phyloP scores from a whole-genome alignment of 805 yeast species.

The Sungouiella thailandica region DNA sequence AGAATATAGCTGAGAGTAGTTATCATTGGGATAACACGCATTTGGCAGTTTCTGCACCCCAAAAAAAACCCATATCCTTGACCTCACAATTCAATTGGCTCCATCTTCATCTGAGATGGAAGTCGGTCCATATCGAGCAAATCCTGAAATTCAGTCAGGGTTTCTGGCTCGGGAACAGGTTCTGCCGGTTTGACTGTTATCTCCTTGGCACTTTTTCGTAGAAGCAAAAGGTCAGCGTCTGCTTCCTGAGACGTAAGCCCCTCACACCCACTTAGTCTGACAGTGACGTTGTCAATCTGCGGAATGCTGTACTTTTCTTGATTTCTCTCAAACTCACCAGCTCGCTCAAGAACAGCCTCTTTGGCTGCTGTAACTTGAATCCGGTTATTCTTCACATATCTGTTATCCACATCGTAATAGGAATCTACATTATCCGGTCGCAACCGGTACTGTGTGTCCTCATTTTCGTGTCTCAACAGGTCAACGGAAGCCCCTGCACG shows the following conservation, averaged over 20 bases:
- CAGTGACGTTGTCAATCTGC: conserved; percentile 9
- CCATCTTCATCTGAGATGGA: conserved; percentile 4
- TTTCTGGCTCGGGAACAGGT: background rate
- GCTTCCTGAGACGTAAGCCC: conserved; percentile 11
- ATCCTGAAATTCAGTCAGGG: conserved; percentile 2
- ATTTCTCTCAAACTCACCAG: conserved; percentile 3
- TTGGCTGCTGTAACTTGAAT: conserved; percentile 30
- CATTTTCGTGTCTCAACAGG: conserved; percentile 10
- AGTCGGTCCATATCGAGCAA: conserved; percentile 7
- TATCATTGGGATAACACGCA: no score
- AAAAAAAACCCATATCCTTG: no score
- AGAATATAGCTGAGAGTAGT: no score
- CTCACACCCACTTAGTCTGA: conserved; percentile 11
- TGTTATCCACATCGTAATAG: conserved; percentile 18
- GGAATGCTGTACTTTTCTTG: conserved; percentile 11
- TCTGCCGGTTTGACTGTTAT: background rate
- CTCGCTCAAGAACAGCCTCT: conserved; percentile 4
- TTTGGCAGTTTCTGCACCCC: no score
- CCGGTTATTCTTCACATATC: conserved; percentile 23
- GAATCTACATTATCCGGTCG: conserved; percentile 15
- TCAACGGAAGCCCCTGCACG: conserved; percentile 20
- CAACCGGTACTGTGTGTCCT: conserved; percentile 6
- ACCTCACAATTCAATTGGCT: background rate
- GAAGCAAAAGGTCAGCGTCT: conserved; percentile 10
- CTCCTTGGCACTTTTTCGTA: background rate